Evolutionary conservation across 495 filamentous ascomycete species (phyloP), one percentile per base, ranked within the genome.

Genomic region (Echria macrotheca): DNA sequence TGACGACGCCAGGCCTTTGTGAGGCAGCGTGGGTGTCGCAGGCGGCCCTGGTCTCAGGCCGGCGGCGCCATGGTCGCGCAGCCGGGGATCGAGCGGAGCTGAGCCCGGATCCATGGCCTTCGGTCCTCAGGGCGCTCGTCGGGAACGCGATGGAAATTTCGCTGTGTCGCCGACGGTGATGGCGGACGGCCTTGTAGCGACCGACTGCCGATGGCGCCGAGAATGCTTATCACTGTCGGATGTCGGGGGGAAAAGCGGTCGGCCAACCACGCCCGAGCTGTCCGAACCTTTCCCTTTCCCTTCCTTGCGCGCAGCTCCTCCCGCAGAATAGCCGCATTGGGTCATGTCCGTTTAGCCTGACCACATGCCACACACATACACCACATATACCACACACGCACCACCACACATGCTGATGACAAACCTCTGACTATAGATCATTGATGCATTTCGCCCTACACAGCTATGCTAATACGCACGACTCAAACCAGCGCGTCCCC

Each of bases 161-260:
- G 15, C 21, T 11, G n/a, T 3, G 25, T 45, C 39, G 45, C 4
- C n/a, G 49, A 38, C 26, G 52, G 23, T 50, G 56, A 47, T 51
- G 57, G 42, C 50, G 50, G 50, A 28, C 46, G 46, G 44, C 33
- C 39, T 52, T 54, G 15, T 15, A 36, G 36, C 35, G 25, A 17
- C 57, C 57, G 57, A 60, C 49, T 43, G 46, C 59, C 56, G 57
- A 60, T 50, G 15, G 28, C 39, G 14, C 26, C 44, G 40, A 29
- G 22, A 10, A 11, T 37, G 7, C 22, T 50, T 36, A 42, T 36
- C 29, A 46, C 23, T 12, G 44, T 52, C 46, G 52, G 51, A 33
- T 31, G 36, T 39, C 47, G 47, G 38, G 43, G 31, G 36, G 46
- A 48, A 48, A 38, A 39, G 21, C 19, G 15, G 21, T 44, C 42